Evolutionary conservation across 768 basidiomycete species (phyloP).

Genomic region (Holtermanniella nyarrowii): DNA sequence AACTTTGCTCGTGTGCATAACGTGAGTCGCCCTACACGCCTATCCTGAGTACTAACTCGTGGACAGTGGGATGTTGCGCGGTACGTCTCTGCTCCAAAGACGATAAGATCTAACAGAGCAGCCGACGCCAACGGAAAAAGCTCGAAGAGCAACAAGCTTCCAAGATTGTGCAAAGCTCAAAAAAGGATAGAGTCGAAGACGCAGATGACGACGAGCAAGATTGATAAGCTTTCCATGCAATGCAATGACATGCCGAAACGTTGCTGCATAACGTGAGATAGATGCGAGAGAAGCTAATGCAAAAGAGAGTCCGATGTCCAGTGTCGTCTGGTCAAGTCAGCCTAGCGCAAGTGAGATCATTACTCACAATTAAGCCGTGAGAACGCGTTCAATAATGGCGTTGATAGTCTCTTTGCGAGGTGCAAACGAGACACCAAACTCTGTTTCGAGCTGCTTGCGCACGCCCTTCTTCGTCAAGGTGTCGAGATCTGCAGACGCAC

Average conservation of each 20-base stretch:
- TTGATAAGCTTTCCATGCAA: not conserved
- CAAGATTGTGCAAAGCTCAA: not conserved
- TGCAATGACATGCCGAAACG: not conserved
- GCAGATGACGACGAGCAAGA: not conserved
- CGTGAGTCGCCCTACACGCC: slow-evolving; percentile 36
- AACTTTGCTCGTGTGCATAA: slow-evolving; percentile 95
- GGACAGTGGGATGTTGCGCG: not conserved
- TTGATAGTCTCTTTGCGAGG: slow-evolving; percentile 40
- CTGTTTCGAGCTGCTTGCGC: slow-evolving; percentile 67
- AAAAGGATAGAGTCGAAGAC: not conserved
- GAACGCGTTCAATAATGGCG: slow-evolving; percentile 36
- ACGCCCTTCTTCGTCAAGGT: slow-evolving; percentile 87
- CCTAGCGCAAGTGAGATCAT: not conserved
- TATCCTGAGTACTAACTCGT: too few relatives aligned
- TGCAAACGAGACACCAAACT: slow-evolving; percentile 65
- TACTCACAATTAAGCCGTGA: slow-evolving; percentile 14
- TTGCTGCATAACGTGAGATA: not conserved
- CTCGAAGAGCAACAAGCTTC: not conserved
- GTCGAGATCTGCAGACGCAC: slow-evolving; percentile 72
- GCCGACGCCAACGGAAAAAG: not conserved
- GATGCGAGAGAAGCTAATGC: not conserved
- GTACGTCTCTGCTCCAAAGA: too few relatives aligned
- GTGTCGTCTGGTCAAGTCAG: not conserved
- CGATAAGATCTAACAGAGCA: not conserved
- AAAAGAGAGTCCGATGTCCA: not conserved